Percentiles rank a stretch among this genome's conserved stretches.
phyloP scores from a whole-genome alignment of 805 yeast genomes.

The Wickerhamomyces bisporus region DNA sequence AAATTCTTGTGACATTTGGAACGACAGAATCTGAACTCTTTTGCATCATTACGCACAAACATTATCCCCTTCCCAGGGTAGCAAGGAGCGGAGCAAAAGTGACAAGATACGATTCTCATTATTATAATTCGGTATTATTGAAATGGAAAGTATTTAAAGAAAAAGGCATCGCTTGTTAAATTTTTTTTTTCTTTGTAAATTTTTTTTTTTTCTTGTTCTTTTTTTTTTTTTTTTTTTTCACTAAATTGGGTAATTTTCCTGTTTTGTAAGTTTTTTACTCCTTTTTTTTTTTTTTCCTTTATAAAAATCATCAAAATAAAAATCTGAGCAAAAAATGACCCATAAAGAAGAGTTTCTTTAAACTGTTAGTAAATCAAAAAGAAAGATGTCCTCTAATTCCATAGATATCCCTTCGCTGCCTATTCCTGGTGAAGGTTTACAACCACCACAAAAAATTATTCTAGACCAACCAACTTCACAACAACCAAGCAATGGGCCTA shows the following conservation, averaged over 20 bases:
- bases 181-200: neutral
- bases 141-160: neutral
- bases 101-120: slow-evolving; percentile 89
- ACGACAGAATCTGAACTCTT: slow-evolving; percentile 95
- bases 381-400: slow-evolving; percentile 19
- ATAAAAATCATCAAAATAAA: neutral
- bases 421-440: slow-evolving; percentile 45
- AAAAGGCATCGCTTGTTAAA: neutral
- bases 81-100: slow-evolving; percentile 96
- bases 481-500: slow-evolving; percentile 20
- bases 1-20: slow-evolving; percentile 97
- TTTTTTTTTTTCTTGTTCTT: neutral
- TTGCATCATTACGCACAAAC: slow-evolving; percentile 97
- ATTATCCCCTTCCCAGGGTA: slow-evolving; percentile 93
- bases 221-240: slow-evolving; percentile 1
- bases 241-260: neutral
- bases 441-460: slow-evolving; percentile 22
- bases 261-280: too few relatives aligned
- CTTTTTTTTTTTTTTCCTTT: neutral
- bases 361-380: neutral
- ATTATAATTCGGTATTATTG: neutral
- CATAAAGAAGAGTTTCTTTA: neutral
- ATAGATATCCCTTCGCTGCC: slow-evolving; percentile 54
- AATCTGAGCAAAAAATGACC: neutral
- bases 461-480: slow-evolving; percentile 12